Base-by-base conservation (phyloP, 2,329 filamentous ascomycete species). In the Colletotrichum neosansevieriae region DNA sequence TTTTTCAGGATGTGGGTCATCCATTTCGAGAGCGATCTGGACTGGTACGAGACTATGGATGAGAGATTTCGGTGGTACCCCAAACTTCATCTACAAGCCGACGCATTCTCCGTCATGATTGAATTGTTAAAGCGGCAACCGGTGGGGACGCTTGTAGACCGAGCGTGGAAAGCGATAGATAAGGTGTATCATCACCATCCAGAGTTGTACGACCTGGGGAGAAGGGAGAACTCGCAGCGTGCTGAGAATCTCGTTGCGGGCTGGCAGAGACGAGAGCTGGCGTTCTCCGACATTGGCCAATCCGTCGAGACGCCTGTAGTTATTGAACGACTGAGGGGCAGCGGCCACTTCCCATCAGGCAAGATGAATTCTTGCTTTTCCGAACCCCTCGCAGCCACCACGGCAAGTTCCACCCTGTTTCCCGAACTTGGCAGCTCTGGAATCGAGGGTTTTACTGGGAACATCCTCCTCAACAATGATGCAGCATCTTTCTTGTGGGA, bases 41-140 rank as follows among this genome's bases (percentile, higher is more conserved):
- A 77, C 10, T 77, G 83, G 17, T 85, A 86, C 71, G 74, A 80
- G 19, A 73, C 79, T 1, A 77, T 83, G 63, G 75, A 77, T 15
- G 77, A 81, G 1, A 83, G 83, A 3, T 89, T 88, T 73, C 72
- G 84, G 9, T 89, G 87, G 87, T 88, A 85, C 71, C 78, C 83
- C 72, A 82, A 82, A 61, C 77, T 79, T 13, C 83, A 88, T 71
- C 87, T 89, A 73, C 86, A 88, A 71, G 75, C 85, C 47, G 87
- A 88, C 59, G 77, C 88, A 17, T 85, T 89, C 67, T 78, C 84
- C 36, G 87, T 86, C 73, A 80, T 88, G 74, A 83, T 84, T 0
- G 85, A 85, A 6, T 84, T 88, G 72, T 80, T 89, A 12, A 83
- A 81, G 69, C 79, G 82, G 38, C 83, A 84, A 38, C 59, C 63